Evolutionary conservation across 345 rosid genomes (phyloP).

Genomic region (Lagerstroemia speciosa): DNA sequence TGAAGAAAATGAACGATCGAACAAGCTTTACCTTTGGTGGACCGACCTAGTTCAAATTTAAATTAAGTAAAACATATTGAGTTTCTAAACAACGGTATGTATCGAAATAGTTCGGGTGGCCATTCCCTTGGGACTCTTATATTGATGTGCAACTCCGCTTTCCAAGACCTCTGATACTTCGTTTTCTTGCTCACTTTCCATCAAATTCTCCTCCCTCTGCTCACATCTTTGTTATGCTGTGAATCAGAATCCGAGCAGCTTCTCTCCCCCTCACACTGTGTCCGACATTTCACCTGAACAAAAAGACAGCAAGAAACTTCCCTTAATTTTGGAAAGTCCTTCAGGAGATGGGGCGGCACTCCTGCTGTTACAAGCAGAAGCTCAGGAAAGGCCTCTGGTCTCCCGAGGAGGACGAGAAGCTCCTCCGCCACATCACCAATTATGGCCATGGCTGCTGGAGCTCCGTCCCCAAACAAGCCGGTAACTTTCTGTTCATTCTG

Average conservation of each 20-base stretch:
- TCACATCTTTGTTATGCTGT: too few species aligned
- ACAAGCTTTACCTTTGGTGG: too few species aligned
- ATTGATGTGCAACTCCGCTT: neutral
- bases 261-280: too few species aligned
- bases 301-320: neutral
- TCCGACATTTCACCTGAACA: neutral
- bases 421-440: slow-evolving; percentile 72
- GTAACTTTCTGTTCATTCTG: slow-evolving; percentile 15
- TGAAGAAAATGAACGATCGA: too few species aligned
- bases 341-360: slow-evolving; percentile 73
- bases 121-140: neutral
- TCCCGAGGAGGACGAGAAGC: slow-evolving; percentile 97
- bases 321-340: neutral
- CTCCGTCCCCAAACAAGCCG: slow-evolving; percentile 96
- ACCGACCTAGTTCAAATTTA: too few species aligned
- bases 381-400: slow-evolving; percentile 97
- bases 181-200: neutral
- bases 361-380: slow-evolving; percentile 96
- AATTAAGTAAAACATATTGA: neutral
- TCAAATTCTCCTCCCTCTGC: neutral
- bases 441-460: slow-evolving; percentile 97
- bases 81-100: too few species aligned
- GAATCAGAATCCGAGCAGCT: too few species aligned
- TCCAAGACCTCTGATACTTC: neutral
- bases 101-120: too few species aligned